A percentile compares a stretch with the other conserved stretches of the same genome.
These are phyloP conservation scores for Oryza punctata DNA, from an alignment of 176 grass and related monocot genomes.

Conservation along the genomic window DNA sequence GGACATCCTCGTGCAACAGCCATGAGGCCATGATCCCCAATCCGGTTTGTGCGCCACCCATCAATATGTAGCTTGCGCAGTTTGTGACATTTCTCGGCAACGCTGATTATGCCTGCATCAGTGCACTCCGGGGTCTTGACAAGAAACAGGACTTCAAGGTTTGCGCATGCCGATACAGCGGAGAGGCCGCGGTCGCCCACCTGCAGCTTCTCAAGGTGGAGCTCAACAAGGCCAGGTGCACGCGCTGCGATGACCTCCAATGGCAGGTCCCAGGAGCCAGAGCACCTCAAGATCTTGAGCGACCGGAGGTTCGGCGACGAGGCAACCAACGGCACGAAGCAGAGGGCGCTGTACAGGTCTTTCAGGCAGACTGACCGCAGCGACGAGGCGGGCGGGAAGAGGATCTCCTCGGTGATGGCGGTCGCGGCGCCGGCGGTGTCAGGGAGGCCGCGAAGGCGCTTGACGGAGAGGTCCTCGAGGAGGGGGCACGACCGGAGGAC, in stretches of 20 bases:
- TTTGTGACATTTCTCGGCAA: slow-evolving; percentile 70
- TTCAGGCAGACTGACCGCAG: slow-evolving; percentile 86
- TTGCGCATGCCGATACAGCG: slow-evolving; percentile 55
- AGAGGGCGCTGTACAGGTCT: slow-evolving; percentile 79
- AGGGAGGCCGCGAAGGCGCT: slow-evolving; percentile 78
- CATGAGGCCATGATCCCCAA: slow-evolving; percentile 78
- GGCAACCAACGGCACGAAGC: slow-evolving; percentile 74
- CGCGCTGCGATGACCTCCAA: slow-evolving; percentile 51
- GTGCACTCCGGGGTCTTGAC: slow-evolving; percentile 94
- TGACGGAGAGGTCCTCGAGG: slow-evolving; percentile 90
- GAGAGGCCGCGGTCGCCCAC: slow-evolving; percentile 76
- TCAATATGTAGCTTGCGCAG: slow-evolving; percentile 92
- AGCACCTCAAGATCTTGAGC: slow-evolving; percentile 86
- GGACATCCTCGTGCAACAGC: slow-evolving; percentile 64
- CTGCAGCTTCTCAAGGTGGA: slow-evolving; percentile 97
- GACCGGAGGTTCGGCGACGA: slow-evolving; percentile 78
- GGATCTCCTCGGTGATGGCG: slow-evolving; percentile 41
- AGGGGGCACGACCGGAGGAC: slow-evolving; percentile 57
- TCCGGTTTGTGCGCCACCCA: slow-evolving; percentile 85
- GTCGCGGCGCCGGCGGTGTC: slow-evolving; percentile 52
- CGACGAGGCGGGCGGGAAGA: slow-evolving; percentile 34
- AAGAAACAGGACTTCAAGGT: slow-evolving; percentile 81
- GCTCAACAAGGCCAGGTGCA: slow-evolving; percentile 57
- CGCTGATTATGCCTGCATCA: slow-evolving; percentile 65
- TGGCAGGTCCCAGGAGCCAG: slow-evolving; percentile 82